phyloP scores from a whole-genome alignment of 495 filamentous ascomycete genomes.

The Tuber melanosporum region DNA sequence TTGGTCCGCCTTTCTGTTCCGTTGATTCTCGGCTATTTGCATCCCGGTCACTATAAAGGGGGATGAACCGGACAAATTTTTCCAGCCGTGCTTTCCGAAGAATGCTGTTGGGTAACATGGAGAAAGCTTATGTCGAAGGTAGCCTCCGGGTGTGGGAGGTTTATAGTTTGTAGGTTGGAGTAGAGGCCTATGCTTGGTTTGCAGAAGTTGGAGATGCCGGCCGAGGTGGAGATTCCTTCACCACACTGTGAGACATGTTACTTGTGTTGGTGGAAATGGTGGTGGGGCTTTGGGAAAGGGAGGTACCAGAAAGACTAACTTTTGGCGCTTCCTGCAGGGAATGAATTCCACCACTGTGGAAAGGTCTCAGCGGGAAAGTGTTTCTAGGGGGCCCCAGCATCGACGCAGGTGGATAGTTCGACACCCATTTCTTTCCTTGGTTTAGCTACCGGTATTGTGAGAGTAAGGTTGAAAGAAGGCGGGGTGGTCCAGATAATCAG shows the following conservation, averaged over 20 bases:
- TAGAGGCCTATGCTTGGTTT: slow-evolving; percentile 70
- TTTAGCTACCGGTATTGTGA: not conserved
- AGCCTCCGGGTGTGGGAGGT: slow-evolving; percentile 70
- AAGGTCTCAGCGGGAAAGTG: slow-evolving; percentile 61
- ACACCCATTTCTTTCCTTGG: slow-evolving; percentile 54
- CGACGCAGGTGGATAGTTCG: slow-evolving; percentile 57
- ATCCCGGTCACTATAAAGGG: no score
- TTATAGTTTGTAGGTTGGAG: slow-evolving; percentile 73
- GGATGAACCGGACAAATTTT: no score
- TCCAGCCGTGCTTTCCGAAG: no score
- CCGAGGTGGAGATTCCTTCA: slow-evolving; percentile 42
- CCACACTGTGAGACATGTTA: slow-evolving; percentile 24
- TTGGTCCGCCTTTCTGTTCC: no score
- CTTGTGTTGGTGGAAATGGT: no score
- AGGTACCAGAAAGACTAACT: slow-evolving; percentile 72
- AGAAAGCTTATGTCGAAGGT: slow-evolving; percentile 87
- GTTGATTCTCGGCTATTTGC: no score
- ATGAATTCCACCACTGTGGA: slow-evolving; percentile 70
- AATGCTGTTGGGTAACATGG: slow-evolving; percentile 71
- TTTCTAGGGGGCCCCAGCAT: slow-evolving; percentile 58
- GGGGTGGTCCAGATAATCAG: no score
- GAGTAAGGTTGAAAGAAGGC: not conserved
- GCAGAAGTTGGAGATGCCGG: slow-evolving; percentile 63
- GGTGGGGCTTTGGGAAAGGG: not conserved
- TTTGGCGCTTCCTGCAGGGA: slow-evolving; percentile 56